Evolutionary conservation across 179 eudicot genomes (phyloP).

Genomic region (Pouteria campechiana): DNA sequence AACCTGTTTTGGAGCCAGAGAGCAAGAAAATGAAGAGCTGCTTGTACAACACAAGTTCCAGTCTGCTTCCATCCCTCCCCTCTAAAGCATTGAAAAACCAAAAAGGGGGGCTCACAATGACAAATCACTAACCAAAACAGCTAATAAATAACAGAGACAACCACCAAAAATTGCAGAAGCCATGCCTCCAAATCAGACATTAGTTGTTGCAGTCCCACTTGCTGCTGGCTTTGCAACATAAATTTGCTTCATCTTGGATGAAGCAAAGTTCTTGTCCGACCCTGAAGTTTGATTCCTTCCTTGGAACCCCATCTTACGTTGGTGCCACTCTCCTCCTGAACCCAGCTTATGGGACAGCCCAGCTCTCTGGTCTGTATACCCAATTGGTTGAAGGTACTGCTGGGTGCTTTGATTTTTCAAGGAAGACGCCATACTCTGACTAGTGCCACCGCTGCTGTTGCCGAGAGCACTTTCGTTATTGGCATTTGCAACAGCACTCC

Average conservation of each 20-base stretch:
- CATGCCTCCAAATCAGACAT: too few species aligned
- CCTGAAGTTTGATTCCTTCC: constrained; percentile 56
- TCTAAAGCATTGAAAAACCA: too few species aligned
- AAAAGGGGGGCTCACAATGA: too few species aligned
- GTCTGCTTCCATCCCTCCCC: too few species aligned
- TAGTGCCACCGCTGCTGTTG: constrained; percentile 17
- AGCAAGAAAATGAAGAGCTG: too few species aligned
- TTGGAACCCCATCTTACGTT: constrained; percentile 65
- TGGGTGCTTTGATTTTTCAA: constrained; percentile 35
- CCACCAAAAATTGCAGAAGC: too few species aligned
- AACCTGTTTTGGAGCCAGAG: too few species aligned
- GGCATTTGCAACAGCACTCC: constrained; percentile 19
- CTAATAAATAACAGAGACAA: too few species aligned
- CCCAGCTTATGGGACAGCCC: constrained; percentile 36
- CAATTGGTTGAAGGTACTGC: constrained; percentile 17
- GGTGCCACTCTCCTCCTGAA: constrained; percentile 54
- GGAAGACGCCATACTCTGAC: constrained; percentile 20
- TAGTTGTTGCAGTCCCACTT: constrained; percentile 24
- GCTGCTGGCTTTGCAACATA: constrained; percentile 80
- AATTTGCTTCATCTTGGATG: constrained; percentile 68
- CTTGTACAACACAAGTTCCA: too few species aligned
- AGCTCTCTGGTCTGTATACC: constrained; percentile 43
- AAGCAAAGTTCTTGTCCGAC: constrained; percentile 47
- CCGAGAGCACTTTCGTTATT: constrained; percentile 15
- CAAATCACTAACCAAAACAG: too few species aligned